Evolutionary conservation across 2,329 filamentous ascomycete species (phyloP).

Genomic region (Tolypocladium ophioglossoides): DNA sequence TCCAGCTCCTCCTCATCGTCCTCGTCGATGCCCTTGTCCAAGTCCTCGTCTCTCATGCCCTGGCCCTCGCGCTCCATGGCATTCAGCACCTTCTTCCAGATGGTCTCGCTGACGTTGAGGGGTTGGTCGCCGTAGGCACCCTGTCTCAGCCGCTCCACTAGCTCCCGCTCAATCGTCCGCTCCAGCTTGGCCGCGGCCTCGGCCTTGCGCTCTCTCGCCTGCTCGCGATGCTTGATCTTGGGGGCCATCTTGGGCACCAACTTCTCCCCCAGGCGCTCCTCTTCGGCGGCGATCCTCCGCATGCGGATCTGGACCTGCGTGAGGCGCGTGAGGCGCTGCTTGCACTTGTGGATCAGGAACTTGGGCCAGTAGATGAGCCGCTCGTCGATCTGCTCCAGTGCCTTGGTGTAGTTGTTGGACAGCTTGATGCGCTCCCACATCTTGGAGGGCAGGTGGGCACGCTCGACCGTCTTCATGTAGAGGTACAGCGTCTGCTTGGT

Average conservation of each 20-base stretch:
- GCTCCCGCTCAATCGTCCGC: constrained; percentile 86
- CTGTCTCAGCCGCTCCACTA: constrained; percentile 81
- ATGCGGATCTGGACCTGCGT: constrained; percentile 82
- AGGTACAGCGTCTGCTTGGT: constrained; percentile 77
- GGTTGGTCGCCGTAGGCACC: constrained; percentile 93
- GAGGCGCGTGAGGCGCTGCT: constrained; percentile 84
- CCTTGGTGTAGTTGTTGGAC: constrained; percentile 81
- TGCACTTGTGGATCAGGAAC: constrained; percentile 88
- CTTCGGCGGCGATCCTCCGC: constrained; percentile 75
- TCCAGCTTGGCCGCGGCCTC: constrained; percentile 87
- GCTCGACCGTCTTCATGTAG: constrained; percentile 93
- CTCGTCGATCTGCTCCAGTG: constrained; percentile 77
- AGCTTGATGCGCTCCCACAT: constrained; percentile 92
- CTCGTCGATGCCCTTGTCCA: constrained; percentile 77
- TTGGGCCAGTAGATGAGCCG: constrained; percentile 90
- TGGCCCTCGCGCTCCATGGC: constrained; percentile 83
- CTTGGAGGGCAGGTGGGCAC: constrained; percentile 77
- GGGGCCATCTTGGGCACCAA: constrained; percentile 83
- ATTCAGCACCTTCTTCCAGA: constrained; percentile 95
- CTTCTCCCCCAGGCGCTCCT: constrained; percentile 79
- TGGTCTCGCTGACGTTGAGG: constrained; percentile 84
- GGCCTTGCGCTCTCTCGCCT: constrained; percentile 65
- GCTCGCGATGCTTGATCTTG: constrained; percentile 72
- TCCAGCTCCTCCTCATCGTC: constrained; percentile 67
- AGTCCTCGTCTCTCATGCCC: constrained; percentile 71